Evolutionary conservation across 1,284 basidiomycete species (phyloP), one percentile per base, ranked within the genome.

Genomic region (Porogramme epimiltina): DNA sequence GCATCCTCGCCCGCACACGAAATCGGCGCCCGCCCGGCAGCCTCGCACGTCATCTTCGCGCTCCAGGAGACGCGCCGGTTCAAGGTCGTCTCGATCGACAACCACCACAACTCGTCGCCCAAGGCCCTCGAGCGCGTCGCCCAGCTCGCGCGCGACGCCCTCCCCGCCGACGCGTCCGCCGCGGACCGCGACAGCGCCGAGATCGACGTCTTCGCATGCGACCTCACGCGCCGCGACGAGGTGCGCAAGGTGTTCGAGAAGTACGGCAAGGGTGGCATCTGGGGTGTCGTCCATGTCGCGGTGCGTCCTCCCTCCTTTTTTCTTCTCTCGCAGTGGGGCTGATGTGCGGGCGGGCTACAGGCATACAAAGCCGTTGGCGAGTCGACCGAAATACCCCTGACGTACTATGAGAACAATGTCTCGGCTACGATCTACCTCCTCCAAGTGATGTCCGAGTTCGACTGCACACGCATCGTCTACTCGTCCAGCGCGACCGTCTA

Each of bases 401-500:
- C 87, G 15, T 98, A 98, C 74, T 98, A 98, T 70, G 76, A 82
- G 60, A 95, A 95, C 75, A 98, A 97, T 66, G 93, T 98, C 52
- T 73, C 80, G 33, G 94, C 92, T 10, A 94, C 93, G 2, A 73
- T 96, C 55, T 84, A 80, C 42, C 82, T 97, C 19, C 78, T 96
- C 43, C 85, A 94, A 76, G 75, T 82, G 59, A 98, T 98, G 95
- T 78, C 80, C 51, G 88, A 91, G 56, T 91, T 87, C 70, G 85
- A 87, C 52, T 92, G 89, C 75, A 80, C 82, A 55, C 84, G 92
- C 54, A 78, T 99, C 58, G 95, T 99, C 56, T 99, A 98, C 77
- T 98, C 95, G 1, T 98, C 95, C 11, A 97, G 94, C 22, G 97
- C 97, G 2, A 99, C 97, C n/a, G 97, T 99, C 31, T 99, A 99